Percentiles rank a stretch among this genome's conserved stretches.
phyloP scores from a whole-genome alignment of 2,329 filamentous ascomycete genomes.

The Rhexocercosporidium sp. region DNA sequence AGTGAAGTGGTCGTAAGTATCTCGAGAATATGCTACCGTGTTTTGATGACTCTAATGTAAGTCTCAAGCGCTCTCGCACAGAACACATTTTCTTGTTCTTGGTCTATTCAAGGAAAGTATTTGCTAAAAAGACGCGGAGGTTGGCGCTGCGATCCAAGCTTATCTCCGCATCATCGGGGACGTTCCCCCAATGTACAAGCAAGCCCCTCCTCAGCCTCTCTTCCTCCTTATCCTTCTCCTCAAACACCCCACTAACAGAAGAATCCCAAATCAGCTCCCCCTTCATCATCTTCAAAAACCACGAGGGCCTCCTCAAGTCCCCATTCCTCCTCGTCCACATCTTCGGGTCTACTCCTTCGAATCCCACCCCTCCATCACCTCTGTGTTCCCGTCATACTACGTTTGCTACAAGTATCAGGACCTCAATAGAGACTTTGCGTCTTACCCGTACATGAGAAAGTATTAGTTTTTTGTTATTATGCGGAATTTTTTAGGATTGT shows the following conservation, averaged over 20 bases:
- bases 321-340: not conserved
- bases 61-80: not conserved
- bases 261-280: not conserved
- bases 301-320: slow-evolving; percentile 4
- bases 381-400: not conserved
- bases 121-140: not conserved
- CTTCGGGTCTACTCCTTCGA: not conserved
- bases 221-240: no score
- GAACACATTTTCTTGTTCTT: not conserved
- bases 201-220: not conserved
- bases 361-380: not conserved
- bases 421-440: not conserved
- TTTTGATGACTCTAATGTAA: slow-evolving; percentile 11
- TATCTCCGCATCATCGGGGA: not conserved
- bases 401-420: not conserved
- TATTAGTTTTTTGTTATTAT: slow-evolving; percentile 3
- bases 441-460: slow-evolving; percentile 15
- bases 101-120: not conserved
- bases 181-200: slow-evolving; percentile 7
- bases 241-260: not conserved
- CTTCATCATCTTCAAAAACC: slow-evolving; percentile 1
- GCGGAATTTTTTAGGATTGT: slow-evolving; percentile 2
- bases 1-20: not conserved
- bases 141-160: slow-evolving; percentile 13
- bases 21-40: slow-evolving; percentile 7